Conservation (phyloP, 192 early-diverging fungal species). For the Gamsiella multidivaricata region DNA sequence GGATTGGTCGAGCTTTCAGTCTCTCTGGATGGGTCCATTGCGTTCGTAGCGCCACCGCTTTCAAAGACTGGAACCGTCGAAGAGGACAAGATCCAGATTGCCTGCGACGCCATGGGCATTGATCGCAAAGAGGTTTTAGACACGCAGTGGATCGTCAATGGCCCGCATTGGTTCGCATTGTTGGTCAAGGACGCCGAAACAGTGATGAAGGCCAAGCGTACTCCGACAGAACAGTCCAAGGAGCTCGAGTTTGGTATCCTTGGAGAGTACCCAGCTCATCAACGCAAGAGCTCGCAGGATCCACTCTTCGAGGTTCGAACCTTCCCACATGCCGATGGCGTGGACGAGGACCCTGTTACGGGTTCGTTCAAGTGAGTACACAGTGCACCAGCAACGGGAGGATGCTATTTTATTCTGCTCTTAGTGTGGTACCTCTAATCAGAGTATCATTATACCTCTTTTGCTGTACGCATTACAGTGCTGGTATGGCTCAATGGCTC, state of each 20-base stretch:
- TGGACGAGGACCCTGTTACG: constrained; percentile 34
- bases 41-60: constrained; percentile 31
- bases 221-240: constrained; percentile 18
- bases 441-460: neutral
- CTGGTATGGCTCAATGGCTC: constrained; percentile 38
- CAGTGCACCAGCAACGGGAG: too few relatives aligned
- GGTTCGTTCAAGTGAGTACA: constrained; percentile 35
- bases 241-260: constrained; percentile 15
- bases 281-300: neutral
- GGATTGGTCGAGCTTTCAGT: constrained; percentile 12
- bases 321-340: constrained; percentile 12
- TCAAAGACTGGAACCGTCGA: constrained; percentile 29
- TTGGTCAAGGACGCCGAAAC: constrained; percentile 15
- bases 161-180: constrained; percentile 30
- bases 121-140: constrained; percentile 19
- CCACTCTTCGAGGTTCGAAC: constrained; percentile 24
- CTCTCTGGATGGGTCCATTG: constrained; percentile 1
- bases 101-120: constrained; percentile 24
- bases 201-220: constrained; percentile 13
- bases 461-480: neutral
- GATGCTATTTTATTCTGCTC: neutral
- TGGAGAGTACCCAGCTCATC: constrained; percentile 5
- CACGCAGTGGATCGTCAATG: constrained; percentile 31
- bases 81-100: constrained; percentile 2
- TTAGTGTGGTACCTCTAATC: neutral